phyloP scores from a whole-genome alignment of 2,329 filamentous ascomycete genomes.

The Trichoderma koningii region DNA sequence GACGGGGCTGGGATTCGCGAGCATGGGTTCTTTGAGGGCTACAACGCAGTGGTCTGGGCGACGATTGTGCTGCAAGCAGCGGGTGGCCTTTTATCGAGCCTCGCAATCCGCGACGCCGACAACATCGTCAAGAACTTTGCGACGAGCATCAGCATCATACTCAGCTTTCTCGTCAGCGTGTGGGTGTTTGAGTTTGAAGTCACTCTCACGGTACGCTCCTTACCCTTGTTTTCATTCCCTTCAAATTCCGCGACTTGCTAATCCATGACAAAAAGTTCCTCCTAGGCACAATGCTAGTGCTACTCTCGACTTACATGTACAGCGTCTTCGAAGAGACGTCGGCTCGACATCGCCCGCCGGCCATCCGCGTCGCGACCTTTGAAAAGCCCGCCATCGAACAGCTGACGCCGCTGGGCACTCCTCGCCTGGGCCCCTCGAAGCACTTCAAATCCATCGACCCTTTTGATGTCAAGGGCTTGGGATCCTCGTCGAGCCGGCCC shows the following conservation, averaged over 20 bases:
- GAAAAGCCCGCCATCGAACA: conserved; percentile 71
- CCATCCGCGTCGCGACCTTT: conserved; percentile 70
- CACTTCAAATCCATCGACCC: conserved; percentile 44
- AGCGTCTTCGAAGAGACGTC: conserved; percentile 63
- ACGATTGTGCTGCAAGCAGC: conserved; percentile 80
- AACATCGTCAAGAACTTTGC: conserved; percentile 95
- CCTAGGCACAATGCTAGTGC: conserved; percentile 74
- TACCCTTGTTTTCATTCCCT: background rate
- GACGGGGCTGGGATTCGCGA: conserved; percentile 82
- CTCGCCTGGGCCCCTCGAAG: conserved; percentile 38
- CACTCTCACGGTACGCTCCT: conserved; percentile 64
- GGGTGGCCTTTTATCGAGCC: conserved; percentile 73
- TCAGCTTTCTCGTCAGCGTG: conserved; percentile 83
- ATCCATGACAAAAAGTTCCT: conserved; percentile 65
- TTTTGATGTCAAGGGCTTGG: conserved; percentile 45
- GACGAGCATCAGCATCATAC: conserved; percentile 85
- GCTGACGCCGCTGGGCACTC: conserved; percentile 43
- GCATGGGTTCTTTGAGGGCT: conserved; percentile 91
- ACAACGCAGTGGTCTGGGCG: conserved; percentile 88
- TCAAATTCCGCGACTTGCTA: too few species aligned
- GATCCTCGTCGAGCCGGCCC: conserved; percentile 50
- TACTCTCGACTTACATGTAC: conserved; percentile 84
- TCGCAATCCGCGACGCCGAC: conserved; percentile 47
- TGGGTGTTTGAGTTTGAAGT: conserved; percentile 81
- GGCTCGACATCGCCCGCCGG: conserved; percentile 54